These are phyloP conservation scores for Waltiozyma sp. DNA, from an alignment of 1,139 yeast genomes.

Conservation along the genomic window DNA sequence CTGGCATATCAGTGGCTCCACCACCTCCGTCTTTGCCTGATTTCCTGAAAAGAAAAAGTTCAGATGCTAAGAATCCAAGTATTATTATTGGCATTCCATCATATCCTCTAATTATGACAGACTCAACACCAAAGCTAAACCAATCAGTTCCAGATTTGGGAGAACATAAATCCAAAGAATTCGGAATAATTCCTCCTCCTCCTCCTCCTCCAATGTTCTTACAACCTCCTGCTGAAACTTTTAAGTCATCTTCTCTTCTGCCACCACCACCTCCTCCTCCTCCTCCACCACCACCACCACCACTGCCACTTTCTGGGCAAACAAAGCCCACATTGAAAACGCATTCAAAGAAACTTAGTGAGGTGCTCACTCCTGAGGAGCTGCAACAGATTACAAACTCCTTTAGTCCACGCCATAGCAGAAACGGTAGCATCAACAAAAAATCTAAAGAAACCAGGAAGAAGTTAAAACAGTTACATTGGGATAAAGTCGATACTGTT, in stretches of 20 bases:
- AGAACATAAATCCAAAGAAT: background rate
- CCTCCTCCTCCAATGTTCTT: slow-evolving; percentile 19
- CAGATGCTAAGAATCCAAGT: too few relatives aligned
- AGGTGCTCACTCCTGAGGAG: slow-evolving; percentile 2
- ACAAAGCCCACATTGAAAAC: slow-evolving; percentile 2
- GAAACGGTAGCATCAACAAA: slow-evolving; percentile 5
- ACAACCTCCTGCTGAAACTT: slow-evolving; percentile 1
- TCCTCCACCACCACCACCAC: slow-evolving; percentile 19
- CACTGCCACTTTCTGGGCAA: slow-evolving; percentile 2
- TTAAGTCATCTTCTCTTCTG: slow-evolving; percentile 16
- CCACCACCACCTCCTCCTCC: slow-evolving; percentile 21
- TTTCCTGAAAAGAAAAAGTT: slow-evolving; percentile 1
- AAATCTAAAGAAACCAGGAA: slow-evolving; percentile 34
- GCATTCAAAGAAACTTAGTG: background rate
- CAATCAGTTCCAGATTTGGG: background rate
- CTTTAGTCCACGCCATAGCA: slow-evolving; percentile 9
- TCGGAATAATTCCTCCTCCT: slow-evolving; percentile 20
- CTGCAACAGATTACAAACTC: slow-evolving; percentile 9
- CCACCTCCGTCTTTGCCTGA: slow-evolving; percentile 25
- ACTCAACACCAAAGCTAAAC: background rate
- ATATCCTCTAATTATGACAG: slow-evolving; percentile 5
- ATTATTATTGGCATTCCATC: slow-evolving; percentile 7
- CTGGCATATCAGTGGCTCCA: too few relatives aligned
- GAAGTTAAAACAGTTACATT: slow-evolving; percentile 84
- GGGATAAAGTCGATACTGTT: slow-evolving; percentile 72